Percentiles rank a stretch among this genome's conserved stretches.
phyloP scores from a whole-genome alignment of 2,329 filamentous ascomycete species.

The Aureobasidium sp. region DNA sequence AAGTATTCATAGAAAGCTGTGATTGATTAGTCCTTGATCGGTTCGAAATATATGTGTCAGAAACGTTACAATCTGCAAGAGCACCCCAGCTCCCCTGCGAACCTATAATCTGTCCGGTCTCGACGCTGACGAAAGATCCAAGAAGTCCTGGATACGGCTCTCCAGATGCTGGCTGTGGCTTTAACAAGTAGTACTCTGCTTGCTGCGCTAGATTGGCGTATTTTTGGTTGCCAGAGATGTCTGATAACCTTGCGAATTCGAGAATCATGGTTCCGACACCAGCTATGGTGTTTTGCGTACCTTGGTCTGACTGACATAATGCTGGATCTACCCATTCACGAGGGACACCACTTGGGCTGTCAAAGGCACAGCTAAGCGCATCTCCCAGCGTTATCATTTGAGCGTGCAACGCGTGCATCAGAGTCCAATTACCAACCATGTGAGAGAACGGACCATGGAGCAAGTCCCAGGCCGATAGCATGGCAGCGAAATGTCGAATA shows the following conservation, averaged over 20 bases:
- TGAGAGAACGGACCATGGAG: constrained; percentile 20
- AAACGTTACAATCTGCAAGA: constrained; percentile 23
- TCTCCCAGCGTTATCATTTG: constrained; percentile 22
- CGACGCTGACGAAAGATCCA: constrained; percentile 24
- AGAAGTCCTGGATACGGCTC: constrained; percentile 27
- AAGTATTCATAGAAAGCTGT: constrained; percentile 30
- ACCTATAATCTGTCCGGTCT: constrained; percentile 23
- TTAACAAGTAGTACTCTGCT: constrained; percentile 21
- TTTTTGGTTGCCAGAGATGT: constrained; percentile 22
- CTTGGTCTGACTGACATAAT: constrained; percentile 21
- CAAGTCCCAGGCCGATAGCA: constrained; percentile 24
- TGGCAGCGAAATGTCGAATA: constrained; percentile 22
- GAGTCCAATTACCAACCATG: constrained; percentile 15
- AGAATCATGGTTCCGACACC: constrained; percentile 21
- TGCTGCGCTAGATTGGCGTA: constrained; percentile 20
- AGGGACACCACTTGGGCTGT: constrained; percentile 20
- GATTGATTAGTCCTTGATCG: constrained; percentile 9
- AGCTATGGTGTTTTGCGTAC: constrained; percentile 20
- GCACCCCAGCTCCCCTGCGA: constrained; percentile 27
- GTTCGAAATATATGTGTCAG: not conserved
- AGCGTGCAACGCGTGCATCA: constrained; percentile 18
- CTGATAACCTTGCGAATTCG: constrained; percentile 22
- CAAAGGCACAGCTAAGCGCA: constrained; percentile 21
- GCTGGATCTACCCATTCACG: constrained; percentile 23
- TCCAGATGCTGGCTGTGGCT: constrained; percentile 18